Percentiles rank a stretch among this genome's conserved stretches.
Conservation (phyloP, 192 early-diverging fungal species). For the Coemansia sp. region DNA sequence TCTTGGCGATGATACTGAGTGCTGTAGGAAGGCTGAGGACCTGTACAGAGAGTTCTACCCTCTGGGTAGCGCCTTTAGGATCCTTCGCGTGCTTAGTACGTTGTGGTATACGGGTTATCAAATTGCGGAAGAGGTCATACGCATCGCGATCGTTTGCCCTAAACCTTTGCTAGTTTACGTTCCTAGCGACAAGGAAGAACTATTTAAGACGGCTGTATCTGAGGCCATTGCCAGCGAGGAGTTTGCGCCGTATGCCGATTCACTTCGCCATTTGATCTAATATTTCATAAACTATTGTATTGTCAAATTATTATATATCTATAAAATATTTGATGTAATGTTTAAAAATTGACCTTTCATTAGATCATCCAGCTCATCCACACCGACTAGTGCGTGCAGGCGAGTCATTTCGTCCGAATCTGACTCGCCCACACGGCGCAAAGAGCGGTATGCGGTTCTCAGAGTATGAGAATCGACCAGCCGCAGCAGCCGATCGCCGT, state of each 20-base stretch:
- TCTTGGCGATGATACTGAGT: neutral
- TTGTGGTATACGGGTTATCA: neutral
- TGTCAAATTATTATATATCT: neutral
- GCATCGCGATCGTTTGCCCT: neutral
- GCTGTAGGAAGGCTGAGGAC: neutral
- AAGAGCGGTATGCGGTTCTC: constrained; percentile 57
- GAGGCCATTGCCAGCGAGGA: neutral
- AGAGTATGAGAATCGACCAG: constrained; percentile 64
- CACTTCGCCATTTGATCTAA: neutral
- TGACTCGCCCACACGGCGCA: constrained; percentile 65
- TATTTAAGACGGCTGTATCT: neutral
- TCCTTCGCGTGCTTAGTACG: neutral
- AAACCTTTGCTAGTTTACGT: neutral
- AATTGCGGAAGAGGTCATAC: neutral
- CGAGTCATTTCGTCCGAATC: constrained; percentile 76
- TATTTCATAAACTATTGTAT: neutral
- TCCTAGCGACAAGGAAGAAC: neutral
- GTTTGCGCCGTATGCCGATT: neutral
- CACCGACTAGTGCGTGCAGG: constrained; percentile 69
- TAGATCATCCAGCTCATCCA: constrained; percentile 70
- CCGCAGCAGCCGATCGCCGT: constrained; percentile 59
- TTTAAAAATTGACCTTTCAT: constrained; percentile 45
- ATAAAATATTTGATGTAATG: neutral
- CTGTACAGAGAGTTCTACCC: neutral
- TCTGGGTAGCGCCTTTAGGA: neutral